phyloP scores from a whole-genome alignment of 2,329 filamentous ascomycete genomes.

The Dactylellina drechsleri region DNA sequence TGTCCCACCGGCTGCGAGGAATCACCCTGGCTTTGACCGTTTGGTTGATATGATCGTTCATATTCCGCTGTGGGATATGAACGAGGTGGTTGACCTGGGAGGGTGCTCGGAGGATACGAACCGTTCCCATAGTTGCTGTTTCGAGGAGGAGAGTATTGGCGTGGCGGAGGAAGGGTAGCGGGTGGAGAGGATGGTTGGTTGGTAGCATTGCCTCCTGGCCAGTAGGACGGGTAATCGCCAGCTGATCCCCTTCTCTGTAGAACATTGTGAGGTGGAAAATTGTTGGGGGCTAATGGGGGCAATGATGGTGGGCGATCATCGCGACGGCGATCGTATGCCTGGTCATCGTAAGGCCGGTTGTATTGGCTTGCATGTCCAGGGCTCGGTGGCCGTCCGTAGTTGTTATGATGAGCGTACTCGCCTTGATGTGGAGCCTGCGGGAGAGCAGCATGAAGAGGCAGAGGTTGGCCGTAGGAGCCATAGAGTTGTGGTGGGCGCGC shows the following conservation, averaged over 20 bases:
- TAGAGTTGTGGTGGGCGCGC: conserved; percentile 60
- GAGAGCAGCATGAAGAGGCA: conserved; percentile 58
- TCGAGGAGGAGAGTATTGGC: conserved; percentile 49
- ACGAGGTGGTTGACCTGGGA: conserved; percentile 22
- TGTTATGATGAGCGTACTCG: conserved; percentile 55
- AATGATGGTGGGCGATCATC: conserved; percentile 61
- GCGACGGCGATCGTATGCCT: conserved; percentile 56
- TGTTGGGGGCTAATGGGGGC: conserved; percentile 60
- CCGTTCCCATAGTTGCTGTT: conserved; percentile 31
- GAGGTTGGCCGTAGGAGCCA: conserved; percentile 62
- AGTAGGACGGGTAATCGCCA: conserved; percentile 56
- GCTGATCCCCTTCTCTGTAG: conserved; percentile 56
- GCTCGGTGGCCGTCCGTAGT: conserved; percentile 36
- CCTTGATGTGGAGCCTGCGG: conserved; percentile 45
- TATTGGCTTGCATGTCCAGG: conserved; percentile 34
- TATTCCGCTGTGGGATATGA: conserved; percentile 40
- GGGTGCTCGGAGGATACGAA: conserved; percentile 34
- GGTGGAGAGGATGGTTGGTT: conserved; percentile 49
- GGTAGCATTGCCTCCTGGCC: conserved; percentile 32
- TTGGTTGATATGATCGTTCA: conserved; percentile 32
- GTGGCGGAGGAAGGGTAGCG: conserved; percentile 48
- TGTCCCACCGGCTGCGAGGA: conserved; percentile 7
- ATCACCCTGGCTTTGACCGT: conserved; percentile 19
- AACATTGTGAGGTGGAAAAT: conserved; percentile 54
- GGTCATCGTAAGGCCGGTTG: conserved; percentile 58